Evolutionary conservation across 441 rosid genomes (phyloP).

Genomic region (Pelargonium cotyledonis): DNA sequence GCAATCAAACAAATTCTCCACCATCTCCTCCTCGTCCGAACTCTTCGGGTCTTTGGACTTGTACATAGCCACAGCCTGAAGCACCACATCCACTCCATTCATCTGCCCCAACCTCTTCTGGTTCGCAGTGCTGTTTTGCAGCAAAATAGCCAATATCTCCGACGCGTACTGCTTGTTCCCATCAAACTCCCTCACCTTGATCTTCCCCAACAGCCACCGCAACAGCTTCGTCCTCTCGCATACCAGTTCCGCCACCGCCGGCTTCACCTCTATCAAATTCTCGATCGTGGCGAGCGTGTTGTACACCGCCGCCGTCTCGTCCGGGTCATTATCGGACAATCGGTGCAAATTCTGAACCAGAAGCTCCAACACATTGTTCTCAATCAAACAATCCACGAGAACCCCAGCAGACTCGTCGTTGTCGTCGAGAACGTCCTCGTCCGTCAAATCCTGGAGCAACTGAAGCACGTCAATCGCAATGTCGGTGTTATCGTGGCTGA

Average conservation of each 20-base stretch:
- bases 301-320: slow-evolving; percentile 78
- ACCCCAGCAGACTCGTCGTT: slow-evolving; percentile 77
- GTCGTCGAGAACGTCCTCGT: slow-evolving; percentile 83
- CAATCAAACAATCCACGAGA: slow-evolving; percentile 60
- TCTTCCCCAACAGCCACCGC: slow-evolving; percentile 75
- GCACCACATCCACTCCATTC: slow-evolving; percentile 89
- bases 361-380: slow-evolving; percentile 85
- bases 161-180: slow-evolving; percentile 88
- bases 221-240: slow-evolving; percentile 82
- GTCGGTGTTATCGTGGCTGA: slow-evolving; percentile 78
- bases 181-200: slow-evolving; percentile 79
- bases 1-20: slow-evolving; percentile 83
- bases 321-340: slow-evolving; percentile 67
- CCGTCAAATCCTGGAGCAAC: slow-evolving; percentile 83
- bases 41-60: slow-evolving; percentile 87
- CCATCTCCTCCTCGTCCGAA: slow-evolving; percentile 94
- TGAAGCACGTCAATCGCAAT: slow-evolving; percentile 87
- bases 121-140: slow-evolving; percentile 74
- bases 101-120: slow-evolving; percentile 88
- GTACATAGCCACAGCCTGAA: slow-evolving; percentile 92
- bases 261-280: slow-evolving; percentile 92
- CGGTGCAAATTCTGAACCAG: slow-evolving; percentile 86
- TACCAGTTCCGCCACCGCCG: slow-evolving; percentile 77
- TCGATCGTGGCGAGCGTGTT: slow-evolving; percentile 75
- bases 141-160: slow-evolving; percentile 82